Evolutionary conservation across 495 filamentous ascomycete species (phyloP).

Genomic region (Tuber melanosporum): DNA sequence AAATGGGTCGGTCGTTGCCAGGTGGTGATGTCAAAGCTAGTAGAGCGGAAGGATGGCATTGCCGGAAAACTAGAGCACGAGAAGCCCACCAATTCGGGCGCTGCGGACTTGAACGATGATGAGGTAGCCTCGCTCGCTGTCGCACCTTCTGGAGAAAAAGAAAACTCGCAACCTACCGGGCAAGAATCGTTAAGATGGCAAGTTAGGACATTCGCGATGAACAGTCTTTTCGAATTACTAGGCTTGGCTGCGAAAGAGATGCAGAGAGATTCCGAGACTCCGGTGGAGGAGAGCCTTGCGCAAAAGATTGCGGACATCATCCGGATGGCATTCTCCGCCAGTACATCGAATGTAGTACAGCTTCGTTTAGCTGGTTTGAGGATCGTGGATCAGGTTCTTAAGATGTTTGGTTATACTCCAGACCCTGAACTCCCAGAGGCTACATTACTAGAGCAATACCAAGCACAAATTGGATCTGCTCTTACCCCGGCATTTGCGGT

Average conservation of each 20-base stretch:
- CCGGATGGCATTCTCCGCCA: slow-evolving; percentile 93
- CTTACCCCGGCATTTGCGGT: slow-evolving; percentile 92
- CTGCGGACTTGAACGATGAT: slow-evolving; percentile 78
- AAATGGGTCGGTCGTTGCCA: slow-evolving; percentile 85
- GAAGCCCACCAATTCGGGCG: slow-evolving; percentile 48
- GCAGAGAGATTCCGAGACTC: slow-evolving; percentile 50
- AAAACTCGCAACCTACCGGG: slow-evolving; percentile 54
- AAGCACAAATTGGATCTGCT: slow-evolving; percentile 94
- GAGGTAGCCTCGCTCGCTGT: slow-evolving; percentile 91
- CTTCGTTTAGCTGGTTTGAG: slow-evolving; percentile 81
- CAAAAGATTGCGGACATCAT: slow-evolving; percentile 82
- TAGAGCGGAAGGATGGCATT: slow-evolving; percentile 50
- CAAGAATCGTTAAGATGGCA: slow-evolving; percentile 94
- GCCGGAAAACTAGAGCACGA: slow-evolving; percentile 45
- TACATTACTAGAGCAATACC: slow-evolving; percentile 92
- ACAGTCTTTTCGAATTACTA: slow-evolving; percentile 80
- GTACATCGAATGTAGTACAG: slow-evolving; percentile 84
- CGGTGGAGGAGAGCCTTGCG: slow-evolving; percentile 36
- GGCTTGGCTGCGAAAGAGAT: slow-evolving; percentile 68
- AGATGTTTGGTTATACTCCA: slow-evolving; percentile 91
- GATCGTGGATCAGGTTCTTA: slow-evolving; percentile 87
- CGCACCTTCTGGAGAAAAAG: slow-evolving; percentile 60
- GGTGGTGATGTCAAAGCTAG: slow-evolving; percentile 76
- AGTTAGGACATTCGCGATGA: slow-evolving; percentile 89
- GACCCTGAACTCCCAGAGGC: slow-evolving; percentile 96